Evolutionary conservation across 2,329 filamentous ascomycete species (phyloP), one percentile per base, ranked within the genome.

Genomic region (Plectosphaerella cucumerina): DNA sequence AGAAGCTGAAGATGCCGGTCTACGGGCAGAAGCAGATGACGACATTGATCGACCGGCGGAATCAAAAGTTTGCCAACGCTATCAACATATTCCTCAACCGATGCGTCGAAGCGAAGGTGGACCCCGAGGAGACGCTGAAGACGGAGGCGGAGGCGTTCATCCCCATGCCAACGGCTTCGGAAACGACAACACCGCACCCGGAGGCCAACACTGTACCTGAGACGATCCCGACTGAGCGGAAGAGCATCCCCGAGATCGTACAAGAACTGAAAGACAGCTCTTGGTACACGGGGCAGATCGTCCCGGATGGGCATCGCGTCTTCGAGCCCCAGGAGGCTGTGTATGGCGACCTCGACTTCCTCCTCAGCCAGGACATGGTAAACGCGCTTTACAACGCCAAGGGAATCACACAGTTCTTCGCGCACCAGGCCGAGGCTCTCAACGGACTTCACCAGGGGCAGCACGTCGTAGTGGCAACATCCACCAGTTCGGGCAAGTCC

Each of bases 401-500:
- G 59, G 85, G 85, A 3, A 97, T 99, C 52, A 89, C 86, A 0
- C 80, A 87, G 52, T 81, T 99, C 35, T 99, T 95, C 62, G 85
- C 89, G 1, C 94, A 99, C 66, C 94, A 99, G 69, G 85, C 92
- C 0, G 89, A 96, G 69, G 94, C 94, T 1, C 90, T 99, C 60
- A 99, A 99, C 62, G 83, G 87, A 53, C 74, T 99, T 2, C 79
- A 93, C 50, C 81, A 87, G 3, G 93, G 91, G 0, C 81, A 86
- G 35, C 85, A 97, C 65, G 90, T 97, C 14, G 93, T 99, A 48
- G 87, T 99, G 2, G 86, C 92, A 2, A 99, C 94, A 0, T 96
- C 93, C 0, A 99, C 94, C 0, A 96, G 90, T 63, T 99, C 94
- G 1, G 94, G 94, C 11, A 99, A 99, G 68, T 97, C 91, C 6